Evolutionary conservation across 2,329 filamentous ascomycete species (phyloP), one percentile per base, ranked within the genome.

Genomic region (Passalora sequoiae): DNA sequence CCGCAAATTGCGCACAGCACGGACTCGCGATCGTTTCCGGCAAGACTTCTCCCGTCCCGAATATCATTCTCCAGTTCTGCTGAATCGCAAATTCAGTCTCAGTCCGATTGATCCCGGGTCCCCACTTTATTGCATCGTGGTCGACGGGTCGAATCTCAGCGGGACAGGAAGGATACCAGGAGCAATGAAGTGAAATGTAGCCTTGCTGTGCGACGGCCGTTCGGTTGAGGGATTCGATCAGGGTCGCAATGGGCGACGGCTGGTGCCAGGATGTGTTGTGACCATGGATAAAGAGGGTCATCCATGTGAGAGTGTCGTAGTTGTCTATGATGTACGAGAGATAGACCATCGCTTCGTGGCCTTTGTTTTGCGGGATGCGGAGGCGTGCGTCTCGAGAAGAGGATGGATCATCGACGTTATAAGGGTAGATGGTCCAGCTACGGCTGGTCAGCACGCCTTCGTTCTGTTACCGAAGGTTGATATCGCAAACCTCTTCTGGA

Each of bases 261-360:
- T 53, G 59, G 38, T 60, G 59, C 57, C 58, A 60, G 31, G 53
- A 51, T 10, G 37, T 33, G 10, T 43, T 46, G 27, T 61, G 60
- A 12, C 56, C 47, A 24, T 62, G 58, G 10, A 60, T 38, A 43
- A 63, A 62, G 19, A 52, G 53, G 4, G 55, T 49, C 30, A 54
- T 49, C 36, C 50, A 45, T 0, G 54, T 47, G 3, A 63, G 65
- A 20, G 48, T 33, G 42, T 70, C 47, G 54, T 72, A 73, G 50
- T 69, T 51, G 38, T 72, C 65, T 42, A 72, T 67, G n/a, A 74
- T 57, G 54, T 69, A 72, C 25, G 67, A 70, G 1, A 73, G 59
- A 46, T 73, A 72, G 35, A 67, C 66, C 61, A 69, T 71, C 4
- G 69, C 64, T 54, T 73, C 70, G 40, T 65, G 64, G 47, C 68